Percentiles rank a stretch among this genome's conserved stretches.
phyloP scores from a whole-genome alignment of 2,329 filamentous ascomycete species.

The Seiridium cupressi region DNA sequence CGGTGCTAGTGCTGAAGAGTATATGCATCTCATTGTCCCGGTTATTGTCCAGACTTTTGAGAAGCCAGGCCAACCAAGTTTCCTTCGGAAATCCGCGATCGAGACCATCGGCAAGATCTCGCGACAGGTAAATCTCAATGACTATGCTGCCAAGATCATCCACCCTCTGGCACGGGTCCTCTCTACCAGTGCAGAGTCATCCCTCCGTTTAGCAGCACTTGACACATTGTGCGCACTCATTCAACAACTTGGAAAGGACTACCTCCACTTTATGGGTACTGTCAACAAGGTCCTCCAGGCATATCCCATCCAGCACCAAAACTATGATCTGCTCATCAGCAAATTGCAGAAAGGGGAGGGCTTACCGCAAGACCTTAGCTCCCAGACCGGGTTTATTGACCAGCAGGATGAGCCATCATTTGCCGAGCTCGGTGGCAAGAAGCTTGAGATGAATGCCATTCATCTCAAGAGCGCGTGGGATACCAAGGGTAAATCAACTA shows the following conservation, averaged over 20 bases:
- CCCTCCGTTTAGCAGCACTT: conserved; percentile 76
- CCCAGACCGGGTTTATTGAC: conserved; percentile 76
- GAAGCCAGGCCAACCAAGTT: conserved; percentile 75
- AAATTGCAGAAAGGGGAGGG: conserved; percentile 94
- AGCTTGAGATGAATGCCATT: conserved; percentile 94
- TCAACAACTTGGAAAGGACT: conserved; percentile 93
- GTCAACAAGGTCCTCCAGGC: conserved; percentile 82
- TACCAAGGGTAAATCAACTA: conserved; percentile 92
- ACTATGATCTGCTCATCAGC: conserved; percentile 87
- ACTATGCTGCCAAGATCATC: conserved; percentile 94
- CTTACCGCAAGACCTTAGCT: conserved; percentile 90
- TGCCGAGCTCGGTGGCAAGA: conserved; percentile 85
- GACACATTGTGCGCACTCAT: conserved; percentile 95
- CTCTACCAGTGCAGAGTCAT: conserved; percentile 62
- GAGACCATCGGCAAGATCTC: conserved; percentile 94
- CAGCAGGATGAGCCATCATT: conserved; percentile 77
- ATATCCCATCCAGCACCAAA: conserved; percentile 82
- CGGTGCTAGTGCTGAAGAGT: conserved; percentile 92
- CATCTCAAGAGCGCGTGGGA: conserved; percentile 98
- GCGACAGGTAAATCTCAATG: conserved; percentile 93
- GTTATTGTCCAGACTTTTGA: conserved; percentile 95
- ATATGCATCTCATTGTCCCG: conserved; percentile 98
- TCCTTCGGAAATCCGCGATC: conserved; percentile 83
- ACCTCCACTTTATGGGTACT: conserved; percentile 88
- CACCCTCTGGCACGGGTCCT: conserved; percentile 87